Evolutionary conservation across 257 asterid species (phyloP).

Genomic region (Fraxinus cuspidata): DNA sequence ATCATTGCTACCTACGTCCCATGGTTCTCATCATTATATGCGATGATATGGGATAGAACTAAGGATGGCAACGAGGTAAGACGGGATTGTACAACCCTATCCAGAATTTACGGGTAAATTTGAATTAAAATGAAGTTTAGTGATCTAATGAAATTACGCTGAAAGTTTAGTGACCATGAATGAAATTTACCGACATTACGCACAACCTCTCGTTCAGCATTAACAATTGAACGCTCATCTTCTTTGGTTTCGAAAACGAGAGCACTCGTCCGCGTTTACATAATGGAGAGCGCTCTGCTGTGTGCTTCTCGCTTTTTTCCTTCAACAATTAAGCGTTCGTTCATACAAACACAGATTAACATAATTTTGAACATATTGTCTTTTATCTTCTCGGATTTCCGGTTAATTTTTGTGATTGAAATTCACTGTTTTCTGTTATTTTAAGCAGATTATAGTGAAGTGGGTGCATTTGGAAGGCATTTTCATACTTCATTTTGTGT

Average conservation of each 20-base stretch:
- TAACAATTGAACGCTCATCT: neutral
- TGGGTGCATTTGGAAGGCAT: constrained; percentile 29
- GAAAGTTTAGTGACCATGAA: neutral
- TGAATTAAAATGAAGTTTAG: no score
- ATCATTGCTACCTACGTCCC: no score
- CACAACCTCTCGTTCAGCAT: neutral
- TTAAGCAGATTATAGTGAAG: constrained; percentile 44
- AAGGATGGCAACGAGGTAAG: no score
- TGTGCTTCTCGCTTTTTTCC: constrained; percentile 45
- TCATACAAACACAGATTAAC: neutral
- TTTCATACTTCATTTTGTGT: constrained; percentile 46
- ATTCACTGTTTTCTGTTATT: neutral
- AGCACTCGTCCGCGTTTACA: neutral
- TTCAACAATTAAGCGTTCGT: constrained; percentile 42
- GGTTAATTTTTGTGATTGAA: neutral
- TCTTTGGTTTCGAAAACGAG: neutral
- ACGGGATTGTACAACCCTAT: no score
- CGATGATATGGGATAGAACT: no score
- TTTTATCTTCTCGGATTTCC: neutral
- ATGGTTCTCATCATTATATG: no score
- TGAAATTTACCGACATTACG: neutral
- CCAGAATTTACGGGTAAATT: no score
- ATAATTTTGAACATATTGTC: neutral
- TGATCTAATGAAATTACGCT: neutral
- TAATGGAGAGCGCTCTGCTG: neutral